These are phyloP conservation scores for Ascobolus immersus DNA, from an alignment of 495 filamentous ascomycete species.

Conservation along the genomic window DNA sequence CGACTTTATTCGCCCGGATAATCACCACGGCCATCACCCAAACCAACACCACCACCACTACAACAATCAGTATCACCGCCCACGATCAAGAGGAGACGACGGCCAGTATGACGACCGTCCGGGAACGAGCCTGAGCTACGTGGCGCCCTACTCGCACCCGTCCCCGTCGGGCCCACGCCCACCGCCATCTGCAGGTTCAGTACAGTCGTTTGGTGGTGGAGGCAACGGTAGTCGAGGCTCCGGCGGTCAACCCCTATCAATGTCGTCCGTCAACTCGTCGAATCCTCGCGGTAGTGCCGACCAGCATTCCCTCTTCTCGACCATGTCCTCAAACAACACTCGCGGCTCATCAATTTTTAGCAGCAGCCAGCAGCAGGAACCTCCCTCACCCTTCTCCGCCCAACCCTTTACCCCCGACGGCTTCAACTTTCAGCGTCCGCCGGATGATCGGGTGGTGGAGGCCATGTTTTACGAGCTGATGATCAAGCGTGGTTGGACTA, in stretches of 20 bases:
- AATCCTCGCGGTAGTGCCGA: slow-evolving; percentile 8
- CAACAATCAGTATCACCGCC: slow-evolving; percentile 4
- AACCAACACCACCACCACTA: slow-evolving; percentile 6
- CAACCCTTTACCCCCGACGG: slow-evolving; percentile 23
- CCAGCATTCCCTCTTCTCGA: slow-evolving; percentile 16
- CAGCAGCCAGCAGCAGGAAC: slow-evolving; percentile 21
- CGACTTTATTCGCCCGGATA: slow-evolving; percentile 4
- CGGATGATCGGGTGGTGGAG: slow-evolving; percentile 72
- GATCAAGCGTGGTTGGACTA: slow-evolving; percentile 92
- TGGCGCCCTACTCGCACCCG: slow-evolving; percentile 8
- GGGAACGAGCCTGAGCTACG: too few species aligned
- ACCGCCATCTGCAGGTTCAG: slow-evolving; percentile 5
- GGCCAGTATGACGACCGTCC: too few species aligned
- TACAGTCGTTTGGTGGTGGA: slow-evolving; percentile 7
- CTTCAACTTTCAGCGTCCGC: slow-evolving; percentile 32
- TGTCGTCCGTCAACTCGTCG: slow-evolving; percentile 6
- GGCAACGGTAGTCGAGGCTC: too few species aligned
- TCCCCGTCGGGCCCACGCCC: slow-evolving; percentile 7
- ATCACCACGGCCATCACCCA: slow-evolving; percentile 3
- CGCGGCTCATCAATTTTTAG: slow-evolving; percentile 34
- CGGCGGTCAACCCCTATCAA: too few species aligned
- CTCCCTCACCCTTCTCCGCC: background rate
- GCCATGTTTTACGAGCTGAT: slow-evolving; percentile 77
- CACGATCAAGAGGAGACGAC: slow-evolving; percentile 9
- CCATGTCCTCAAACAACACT: slow-evolving; percentile 31